phyloP scores from a whole-genome alignment of 805 yeast genomes.

The Metschnikowia bowlesiae region DNA sequence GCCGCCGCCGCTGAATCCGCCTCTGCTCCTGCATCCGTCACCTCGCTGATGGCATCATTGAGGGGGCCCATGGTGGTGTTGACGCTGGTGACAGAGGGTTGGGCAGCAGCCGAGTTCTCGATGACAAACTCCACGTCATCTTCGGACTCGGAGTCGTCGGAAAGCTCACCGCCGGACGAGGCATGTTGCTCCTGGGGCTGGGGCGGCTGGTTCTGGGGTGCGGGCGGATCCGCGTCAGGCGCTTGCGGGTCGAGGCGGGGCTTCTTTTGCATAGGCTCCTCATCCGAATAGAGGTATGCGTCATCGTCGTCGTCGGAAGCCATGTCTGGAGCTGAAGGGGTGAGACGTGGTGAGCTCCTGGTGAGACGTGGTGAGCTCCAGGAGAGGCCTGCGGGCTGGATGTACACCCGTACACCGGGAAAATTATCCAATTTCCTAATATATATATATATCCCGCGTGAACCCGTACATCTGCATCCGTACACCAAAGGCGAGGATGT shows the following conservation, averaged over 20 bases:
- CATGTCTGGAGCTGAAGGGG: background rate
- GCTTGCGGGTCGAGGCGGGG: slow-evolving; percentile 2
- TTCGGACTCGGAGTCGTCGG: slow-evolving; percentile 43
- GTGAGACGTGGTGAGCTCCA: background rate
- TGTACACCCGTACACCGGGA: too few species aligned
- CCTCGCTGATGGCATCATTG: slow-evolving; percentile 29
- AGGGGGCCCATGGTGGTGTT: slow-evolving; percentile 23
- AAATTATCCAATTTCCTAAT: too few species aligned
- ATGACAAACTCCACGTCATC: slow-evolving; percentile 84
- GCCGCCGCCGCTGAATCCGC: slow-evolving; percentile 8
- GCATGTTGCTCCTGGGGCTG: too few species aligned
- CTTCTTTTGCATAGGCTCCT: slow-evolving; percentile 16
- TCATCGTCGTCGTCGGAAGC: slow-evolving; percentile 60
- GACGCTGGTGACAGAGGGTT: slow-evolving; percentile 17
- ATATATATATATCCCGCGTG: too few species aligned
- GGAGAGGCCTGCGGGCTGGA: too few species aligned
- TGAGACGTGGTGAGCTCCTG: background rate
- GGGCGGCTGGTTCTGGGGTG: background rate
- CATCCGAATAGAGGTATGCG: slow-evolving; percentile 56
- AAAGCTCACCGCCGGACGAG: too few species aligned
- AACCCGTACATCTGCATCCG: too few species aligned
- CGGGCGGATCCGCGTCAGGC: background rate
- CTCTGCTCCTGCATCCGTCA: slow-evolving; percentile 14
- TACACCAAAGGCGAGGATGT: too few species aligned
- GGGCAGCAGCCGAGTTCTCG: slow-evolving; percentile 29